Percentiles rank a stretch among this genome's conserved stretches.
phyloP scores from a whole-genome alignment of 768 basidiomycete species.

The Hydnomerulius pinastri region DNA sequence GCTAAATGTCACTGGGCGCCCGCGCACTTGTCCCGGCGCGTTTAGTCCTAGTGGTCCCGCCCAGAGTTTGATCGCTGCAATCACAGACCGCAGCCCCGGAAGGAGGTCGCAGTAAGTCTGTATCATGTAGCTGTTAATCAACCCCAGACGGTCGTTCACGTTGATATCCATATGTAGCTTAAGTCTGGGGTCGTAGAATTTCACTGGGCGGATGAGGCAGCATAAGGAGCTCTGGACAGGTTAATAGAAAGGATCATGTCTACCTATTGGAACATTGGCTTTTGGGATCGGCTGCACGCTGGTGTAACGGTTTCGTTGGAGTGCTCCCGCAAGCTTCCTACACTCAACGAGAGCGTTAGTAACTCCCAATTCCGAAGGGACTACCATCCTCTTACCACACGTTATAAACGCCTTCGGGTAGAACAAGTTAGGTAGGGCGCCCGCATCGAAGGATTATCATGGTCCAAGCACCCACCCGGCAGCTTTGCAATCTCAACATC shows the following conservation, averaged over 20 bases:
- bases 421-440: background rate
- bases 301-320: slow-evolving; percentile 38
- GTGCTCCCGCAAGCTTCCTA: slow-evolving; percentile 33
- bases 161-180: slow-evolving; percentile 55
- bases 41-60: slow-evolving; percentile 56
- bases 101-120: slow-evolving; percentile 49
- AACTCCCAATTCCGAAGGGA: background rate
- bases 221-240: too few species aligned
- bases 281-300: slow-evolving; percentile 29
- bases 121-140: slow-evolving; percentile 52
- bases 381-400: slow-evolving; percentile 27
- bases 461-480: slow-evolving; percentile 34
- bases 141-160: slow-evolving; percentile 62
- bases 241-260: too few species aligned
- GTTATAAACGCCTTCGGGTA: slow-evolving; percentile 31
- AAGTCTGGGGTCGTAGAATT: slow-evolving; percentile 46
- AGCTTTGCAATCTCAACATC: slow-evolving; percentile 22
- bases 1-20: slow-evolving; percentile 45
- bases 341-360: background rate
- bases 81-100: slow-evolving; percentile 45
- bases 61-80: slow-evolving; percentile 59
- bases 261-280: slow-evolving; percentile 48
- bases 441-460: too few species aligned
- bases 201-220: slow-evolving; percentile 45
- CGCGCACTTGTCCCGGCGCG: slow-evolving; percentile 32